Conservation (phyloP, 306 rosid genomes). For the Citrullus amarus region DNA sequence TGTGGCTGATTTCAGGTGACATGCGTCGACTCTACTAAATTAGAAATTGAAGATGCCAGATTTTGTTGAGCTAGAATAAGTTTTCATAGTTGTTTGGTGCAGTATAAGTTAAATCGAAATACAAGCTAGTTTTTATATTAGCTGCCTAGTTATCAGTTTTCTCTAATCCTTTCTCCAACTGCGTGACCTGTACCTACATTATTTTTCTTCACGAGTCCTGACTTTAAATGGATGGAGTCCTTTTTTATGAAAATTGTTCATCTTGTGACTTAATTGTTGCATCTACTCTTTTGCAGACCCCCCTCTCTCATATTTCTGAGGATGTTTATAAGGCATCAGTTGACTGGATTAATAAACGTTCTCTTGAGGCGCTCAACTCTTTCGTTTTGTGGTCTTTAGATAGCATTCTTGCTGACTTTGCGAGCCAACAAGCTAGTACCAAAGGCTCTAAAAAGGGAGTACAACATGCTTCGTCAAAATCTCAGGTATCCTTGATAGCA, state of each 20-base stretch:
- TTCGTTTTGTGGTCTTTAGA: slow-evolving; percentile 64
- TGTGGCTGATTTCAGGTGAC: not conserved
- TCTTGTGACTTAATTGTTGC: not conserved
- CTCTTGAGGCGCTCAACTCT: slow-evolving; percentile 50
- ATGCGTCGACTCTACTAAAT: not conserved
- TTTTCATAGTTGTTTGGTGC: not conserved
- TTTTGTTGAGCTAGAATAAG: not conserved
- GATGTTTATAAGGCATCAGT: slow-evolving; percentile 57
- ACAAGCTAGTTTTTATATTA: not conserved
- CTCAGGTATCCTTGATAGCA: slow-evolving; percentile 42
- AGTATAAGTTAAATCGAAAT: not conserved
- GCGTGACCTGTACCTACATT: not conserved
- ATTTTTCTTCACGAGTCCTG: not conserved
- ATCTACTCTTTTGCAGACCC: slow-evolving; percentile 37
- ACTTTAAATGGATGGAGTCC: not conserved
- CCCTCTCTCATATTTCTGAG: slow-evolving; percentile 63
- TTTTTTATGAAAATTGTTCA: not conserved
- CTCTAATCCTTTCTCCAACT: not conserved
- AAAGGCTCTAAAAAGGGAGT: slow-evolving; percentile 67
- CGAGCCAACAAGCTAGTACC: slow-evolving; percentile 41
- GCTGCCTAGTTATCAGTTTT: not conserved
- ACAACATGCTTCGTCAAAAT: slow-evolving; percentile 56
- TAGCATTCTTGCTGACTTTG: slow-evolving; percentile 54
- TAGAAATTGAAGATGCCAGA: not conserved
- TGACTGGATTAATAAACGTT: slow-evolving; percentile 63